Base-by-base conservation (phyloP, 1,284 basidiomycete genomes). In the Ustilago crameri region DNA sequence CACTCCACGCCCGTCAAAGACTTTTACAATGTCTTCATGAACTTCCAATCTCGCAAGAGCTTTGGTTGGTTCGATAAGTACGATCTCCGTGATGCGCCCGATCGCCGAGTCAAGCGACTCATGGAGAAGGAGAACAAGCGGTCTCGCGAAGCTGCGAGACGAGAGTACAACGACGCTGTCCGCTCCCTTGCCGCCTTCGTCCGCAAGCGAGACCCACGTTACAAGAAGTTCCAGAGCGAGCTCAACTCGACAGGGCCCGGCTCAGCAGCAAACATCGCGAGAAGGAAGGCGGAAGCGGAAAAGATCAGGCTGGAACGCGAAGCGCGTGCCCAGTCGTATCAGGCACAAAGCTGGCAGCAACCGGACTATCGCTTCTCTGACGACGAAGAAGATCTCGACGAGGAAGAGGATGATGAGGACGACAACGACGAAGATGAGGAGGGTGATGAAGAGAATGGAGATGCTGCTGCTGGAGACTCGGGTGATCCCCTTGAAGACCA, bases 111-210 rank as follows among this genome's bases (percentile, higher is more conserved):
- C 43, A 88, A 94, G 77, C 88, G 66, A 67, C 79, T 93, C 37
- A 95, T 98, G 91, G 96, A 98, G 83, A 92, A 91, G 79, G 96
- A 98, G 76, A 98, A 98, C 84, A 93, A 93, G 84, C 93, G 93
- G 76, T 88, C 89, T 9, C 87, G 95, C 15, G 93, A 96, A 38
- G 91, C 92, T 41, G 91, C 91, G 7, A 87, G 91, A 37, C 89
- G 89, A 79, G 95, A 98, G 74, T 98, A 96, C 84, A 98, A 95
- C 76, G 95, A 98, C 44, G 91, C 91, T 1, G 87, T 98, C 34
- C 86, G 91, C 79, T 65, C 66, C 20, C 50, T 98, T 5, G 91
- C 91, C 2, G 87, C 87, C 74, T 98, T 96, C 82, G 85, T 97
- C 54, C 91, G 94, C 53, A 95, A 95, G 84, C 90, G 95, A 47